Base-by-base conservation (phyloP, 805 yeast genomes). In the Candida gorgasii region DNA sequence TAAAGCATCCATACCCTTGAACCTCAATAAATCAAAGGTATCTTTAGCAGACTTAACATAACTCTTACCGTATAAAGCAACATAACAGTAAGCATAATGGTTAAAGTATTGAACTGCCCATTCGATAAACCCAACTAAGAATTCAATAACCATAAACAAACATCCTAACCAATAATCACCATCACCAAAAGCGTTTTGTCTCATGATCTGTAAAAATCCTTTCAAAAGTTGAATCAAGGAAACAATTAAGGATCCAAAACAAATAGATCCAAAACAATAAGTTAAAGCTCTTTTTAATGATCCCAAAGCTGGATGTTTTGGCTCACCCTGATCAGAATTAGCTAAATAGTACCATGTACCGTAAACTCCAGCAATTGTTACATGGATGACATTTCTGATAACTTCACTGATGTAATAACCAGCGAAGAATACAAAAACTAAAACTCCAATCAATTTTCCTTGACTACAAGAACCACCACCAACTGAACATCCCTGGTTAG, bases 321-420 rank as follows among this genome's bases (percentile, higher is more conserved):
- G 96, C 68, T 79, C 83, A 2, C 89, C 89, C 59, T 84, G 84
- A 58, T 83, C 89, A 9, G 89, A 78, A 42, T 73, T 72, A 14
- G 85, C 76, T 62, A 86, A 76, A 63, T 88, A 90, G 63, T 87
- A 89, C 97, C 97, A 90, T 7, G 92, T 78, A 8, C 97, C 97
- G 59, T 78, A 90, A 14, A 89, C 80, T 18, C 96, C 96, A 17
- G 92, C 75, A 36, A 88, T 81, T 1, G 89, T 79, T 16, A 84
- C 86, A 57, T 90, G 95, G 27, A 89, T 82, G 12, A 86, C 73
- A 54, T 86, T 89, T 63, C 82, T 81, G 44, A 87, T 70, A 14
- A 89, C 93, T 63, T 89, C 97, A 20, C 93, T 77, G 46, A 89
- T 78, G 60, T 80, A 85, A 59, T 78, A 89, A 14, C 95, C 96